Percentiles rank a stretch among this genome's conserved stretches.
phyloP scores from a whole-genome alignment of 108 stramenopile species.

The Nitzschia putrida region DNA sequence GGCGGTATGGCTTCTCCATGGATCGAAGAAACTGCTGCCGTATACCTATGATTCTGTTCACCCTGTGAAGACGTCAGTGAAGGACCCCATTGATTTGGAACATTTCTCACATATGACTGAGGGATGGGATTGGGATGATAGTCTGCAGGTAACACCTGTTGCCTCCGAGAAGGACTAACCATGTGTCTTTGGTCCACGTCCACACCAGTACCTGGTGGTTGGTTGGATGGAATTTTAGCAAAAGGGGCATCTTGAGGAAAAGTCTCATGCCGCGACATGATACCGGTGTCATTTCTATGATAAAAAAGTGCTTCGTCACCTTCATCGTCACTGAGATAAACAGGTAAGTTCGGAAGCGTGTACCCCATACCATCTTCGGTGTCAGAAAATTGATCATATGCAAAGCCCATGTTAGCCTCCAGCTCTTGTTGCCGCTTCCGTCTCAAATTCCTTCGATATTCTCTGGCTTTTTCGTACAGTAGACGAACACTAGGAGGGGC shows the following conservation, averaged over 20 bases:
- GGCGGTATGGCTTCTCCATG: not conserved
- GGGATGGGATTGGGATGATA: no score
- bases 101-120: no score
- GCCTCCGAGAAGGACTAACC: not conserved
- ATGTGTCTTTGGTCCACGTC: not conserved
- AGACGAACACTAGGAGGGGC: no score
- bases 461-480: no score
- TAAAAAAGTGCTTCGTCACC: slow-evolving; percentile 22
- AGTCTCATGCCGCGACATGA: not conserved
- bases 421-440: slow-evolving; percentile 19
- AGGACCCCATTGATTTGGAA: no score
- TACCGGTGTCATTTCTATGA: slow-evolving; percentile 2
- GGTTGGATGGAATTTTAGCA: not conserved
- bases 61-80: no score
- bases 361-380: slow-evolving; percentile 71
- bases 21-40: not conserved
- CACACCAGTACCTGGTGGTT: not conserved
- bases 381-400: slow-evolving; percentile 62
- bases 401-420: slow-evolving; percentile 14
- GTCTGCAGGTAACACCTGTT: no score
- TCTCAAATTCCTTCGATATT: slow-evolving; percentile 9
- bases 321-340: slow-evolving; percentile 80
- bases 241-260: not conserved
- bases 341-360: slow-evolving; percentile 80
- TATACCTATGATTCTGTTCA: no score